Evolutionary conservation across 805 yeast genomes (phyloP), one percentile per base, ranked within the genome.

Genomic region (Barnettozyma salicaria): DNA sequence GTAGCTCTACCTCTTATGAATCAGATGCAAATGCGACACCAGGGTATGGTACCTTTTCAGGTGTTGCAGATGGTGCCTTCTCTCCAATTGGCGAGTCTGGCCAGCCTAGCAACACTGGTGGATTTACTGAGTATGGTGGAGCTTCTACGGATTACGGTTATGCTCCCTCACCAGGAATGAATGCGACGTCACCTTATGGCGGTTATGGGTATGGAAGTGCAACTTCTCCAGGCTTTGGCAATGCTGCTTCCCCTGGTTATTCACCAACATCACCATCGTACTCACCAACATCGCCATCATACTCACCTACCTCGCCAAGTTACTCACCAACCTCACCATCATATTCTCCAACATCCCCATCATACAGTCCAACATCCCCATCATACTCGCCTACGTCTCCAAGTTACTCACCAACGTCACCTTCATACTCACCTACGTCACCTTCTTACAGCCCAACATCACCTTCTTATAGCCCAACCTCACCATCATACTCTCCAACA

Each of bases 61-160:
- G 72, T 43, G 68, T 67, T 45, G 89, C 80, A 49, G 87, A 82
- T 46, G 78, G 81, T 24, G 86, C 85, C 52, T 92, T 92, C 70
- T 92, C 98, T 33, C 98, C 98, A 39, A 70, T 92, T 59, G 84
- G 73, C 25, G 92, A 88, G 43, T 77, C 96, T 22, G 95, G 96
- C 49, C 74, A 80, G 37, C 73, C 74, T 41, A 87, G 79, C 37
- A 95, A 95, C 39, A 89, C 92, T 44, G 95, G 95, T 36, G 73
- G 74, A 10, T 61, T 66, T 58, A 74, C 81, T 12, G 76, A 72
- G 22, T 76, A 72, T 48, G 80, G 77, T 39, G 75, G 73, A 42
- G 72, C 71, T 41, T 67, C 79, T 6, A 68, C 78, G 7, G 78
- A 80, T 47, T 64, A 60, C 27, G 66, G 70, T 6, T 74, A 69